A percentile compares a stretch with the other conserved stretches of the same genome.
Evolutionary conservation across 495 filamentous ascomycete genomes (phyloP).

Genomic region (Extremus antarcticus): DNA sequence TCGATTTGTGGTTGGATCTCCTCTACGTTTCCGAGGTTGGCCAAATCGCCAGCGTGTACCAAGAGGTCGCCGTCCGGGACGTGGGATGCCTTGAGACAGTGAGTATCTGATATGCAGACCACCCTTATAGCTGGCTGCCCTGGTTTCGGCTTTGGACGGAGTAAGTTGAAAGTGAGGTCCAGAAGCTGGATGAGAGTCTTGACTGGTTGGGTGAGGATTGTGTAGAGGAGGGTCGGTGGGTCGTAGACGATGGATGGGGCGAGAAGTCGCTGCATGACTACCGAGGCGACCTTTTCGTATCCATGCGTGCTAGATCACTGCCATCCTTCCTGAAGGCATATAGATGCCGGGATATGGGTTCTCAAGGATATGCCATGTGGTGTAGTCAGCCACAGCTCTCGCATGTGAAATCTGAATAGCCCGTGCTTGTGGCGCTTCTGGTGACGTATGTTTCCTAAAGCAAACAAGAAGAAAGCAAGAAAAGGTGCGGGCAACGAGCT

Average conservation of each 20-base stretch:
- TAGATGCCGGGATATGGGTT: no score
- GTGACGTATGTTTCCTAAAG: no score
- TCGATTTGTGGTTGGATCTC: constrained; percentile 69
- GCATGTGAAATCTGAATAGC: no score
- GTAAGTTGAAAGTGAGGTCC: constrained; percentile 50
- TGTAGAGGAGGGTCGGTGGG: constrained; percentile 39
- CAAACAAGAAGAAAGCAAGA: no score
- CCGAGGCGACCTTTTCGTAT: no score
- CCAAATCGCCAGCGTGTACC: constrained; percentile 81
- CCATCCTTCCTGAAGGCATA: no score
- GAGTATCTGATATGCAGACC: constrained; percentile 87
- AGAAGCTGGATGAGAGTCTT: constrained; percentile 38
- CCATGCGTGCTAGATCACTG: no score
- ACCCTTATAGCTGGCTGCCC: constrained; percentile 52
- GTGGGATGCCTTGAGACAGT: constrained; percentile 45
- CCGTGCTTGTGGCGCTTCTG: no score
- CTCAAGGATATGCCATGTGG: no score
- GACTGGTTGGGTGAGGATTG: constrained; percentile 40
- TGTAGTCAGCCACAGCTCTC: no score
- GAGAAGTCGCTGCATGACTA: constrained; percentile 1
- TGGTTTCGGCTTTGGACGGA: constrained; percentile 50
- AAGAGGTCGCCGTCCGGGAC: constrained; percentile 74
- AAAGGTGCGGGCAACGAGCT: no score
- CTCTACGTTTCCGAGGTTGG: constrained; percentile 55
- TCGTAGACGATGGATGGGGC: constrained; percentile 32